Percentiles rank a stretch among this genome's conserved stretches.
phyloP scores from a whole-genome alignment of 2,329 filamentous ascomycete species.

The Salinomyces thailandicus region DNA sequence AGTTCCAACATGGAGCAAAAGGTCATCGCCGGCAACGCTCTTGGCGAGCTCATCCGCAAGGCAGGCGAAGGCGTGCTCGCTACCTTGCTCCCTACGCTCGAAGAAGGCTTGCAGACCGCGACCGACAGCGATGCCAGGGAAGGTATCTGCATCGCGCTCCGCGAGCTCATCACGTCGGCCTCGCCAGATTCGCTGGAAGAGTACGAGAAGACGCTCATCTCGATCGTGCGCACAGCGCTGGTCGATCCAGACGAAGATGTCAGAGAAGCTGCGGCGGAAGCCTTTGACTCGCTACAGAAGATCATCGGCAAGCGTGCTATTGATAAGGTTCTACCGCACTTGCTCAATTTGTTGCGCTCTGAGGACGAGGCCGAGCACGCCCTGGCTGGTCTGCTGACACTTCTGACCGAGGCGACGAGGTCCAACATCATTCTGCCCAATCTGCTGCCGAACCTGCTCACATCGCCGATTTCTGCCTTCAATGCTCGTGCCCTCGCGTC shows the following conservation, averaged over 20 bases:
- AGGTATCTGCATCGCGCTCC: conserved; percentile 91
- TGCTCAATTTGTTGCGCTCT: conserved; percentile 78
- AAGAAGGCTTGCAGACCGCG: conserved; percentile 78
- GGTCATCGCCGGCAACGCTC: conserved; percentile 91
- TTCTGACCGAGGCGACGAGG: conserved; percentile 84
- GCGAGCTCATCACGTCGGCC: conserved; percentile 84
- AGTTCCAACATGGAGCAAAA: conserved; percentile 98
- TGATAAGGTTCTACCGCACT: conserved; percentile 86
- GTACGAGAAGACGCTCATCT: conserved; percentile 89
- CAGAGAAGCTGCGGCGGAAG: conserved; percentile 88
- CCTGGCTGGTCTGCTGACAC: conserved; percentile 78
- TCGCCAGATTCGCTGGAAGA: conserved; percentile 82
- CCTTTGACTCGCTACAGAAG: conserved; percentile 89
- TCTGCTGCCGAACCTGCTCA: conserved; percentile 84
- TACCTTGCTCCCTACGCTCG: conserved; percentile 77
- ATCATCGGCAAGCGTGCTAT: conserved; percentile 89
- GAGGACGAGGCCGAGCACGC: conserved; percentile 86
- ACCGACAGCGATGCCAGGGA: conserved; percentile 89
- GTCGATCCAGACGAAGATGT: conserved; percentile 86
- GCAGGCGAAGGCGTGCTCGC: conserved; percentile 88
- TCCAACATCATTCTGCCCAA: conserved; percentile 96
- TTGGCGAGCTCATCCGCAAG: conserved; percentile 93
- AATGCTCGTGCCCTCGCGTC: conserved; percentile 92
- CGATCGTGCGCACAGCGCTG: conserved; percentile 83
- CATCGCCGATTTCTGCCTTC: conserved; percentile 83